Base-by-base conservation (phyloP, 257 asterid genomes). In the Jacaranda mimosifolia region DNA sequence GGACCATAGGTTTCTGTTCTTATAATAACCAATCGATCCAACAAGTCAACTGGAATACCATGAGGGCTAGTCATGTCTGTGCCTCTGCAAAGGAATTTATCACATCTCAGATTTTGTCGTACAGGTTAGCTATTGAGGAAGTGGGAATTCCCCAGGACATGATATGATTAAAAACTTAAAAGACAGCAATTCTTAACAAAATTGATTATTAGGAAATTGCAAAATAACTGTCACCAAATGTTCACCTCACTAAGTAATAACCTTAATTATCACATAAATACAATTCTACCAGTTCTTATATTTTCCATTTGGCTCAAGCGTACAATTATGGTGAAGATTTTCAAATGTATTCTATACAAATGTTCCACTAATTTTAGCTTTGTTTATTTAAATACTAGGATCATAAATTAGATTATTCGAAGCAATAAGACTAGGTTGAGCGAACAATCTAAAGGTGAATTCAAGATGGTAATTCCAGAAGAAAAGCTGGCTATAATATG, bases 1-100 rank as follows among this genome's bases (percentile, higher is more conserved):
- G 99, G 97, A 57, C 99, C 98, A 72, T 96, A 96, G 19, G 96
- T 96, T 85, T 86, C 95, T 0, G 98, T 93, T 80, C 99, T 89
- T 73, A 96, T 92, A 78, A 96, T 96, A 67, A 83, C 94, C 91
- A 96, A 82, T 4, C 99, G 93, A 62, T 96, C 99, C 65, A 96
- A 81, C 72, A 96, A 87, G 86, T 96, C 99, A 56, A 96, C 90
- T 12, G 99, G 99, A 56, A 96, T 85, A 76, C 99, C 99, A 70
- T 96, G 99, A 77, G 99, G 99, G 74, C 98, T 89, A 15, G 87
- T 71, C 97, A 91, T 93, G 80, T 93, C 99, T 11, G 99, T 91
- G 82, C 99, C 98, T 86, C 99, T 95, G 83, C 81, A 83, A 58
- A 56, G 17, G 7, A 65, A 71, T 12, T 67, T 40, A 9, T 72